Base-by-base conservation (phyloP, 2,329 filamentous ascomycete genomes). In the Colletotrichum salicis region DNA sequence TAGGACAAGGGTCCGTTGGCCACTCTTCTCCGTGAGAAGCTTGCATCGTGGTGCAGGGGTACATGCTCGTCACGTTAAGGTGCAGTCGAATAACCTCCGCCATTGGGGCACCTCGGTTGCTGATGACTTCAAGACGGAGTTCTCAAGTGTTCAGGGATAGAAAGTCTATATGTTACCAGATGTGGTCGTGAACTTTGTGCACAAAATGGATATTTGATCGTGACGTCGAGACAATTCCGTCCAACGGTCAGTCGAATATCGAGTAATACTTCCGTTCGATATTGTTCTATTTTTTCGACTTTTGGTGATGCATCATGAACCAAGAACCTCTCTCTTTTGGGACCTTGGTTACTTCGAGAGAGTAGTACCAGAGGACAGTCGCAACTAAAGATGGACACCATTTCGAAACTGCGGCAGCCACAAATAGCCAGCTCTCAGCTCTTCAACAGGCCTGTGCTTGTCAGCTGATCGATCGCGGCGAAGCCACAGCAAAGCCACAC, bases 401-500 rank as follows among this genome's bases (percentile, higher is more conserved):
- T 12, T 33, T 27, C 37, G 59, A 60, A 55, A 45, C 54, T 24
- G 31, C 67, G 61, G 37, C 54, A 70, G 33, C 67, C 67, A 33
- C 61, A 45, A 55, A 45, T 35, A n/a, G 13, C 24, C 52, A 27
- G 19, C 33, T 64, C 54, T 45, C 61, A 37, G 61, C 54, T 55
- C 67, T 22, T 13, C 61, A 29, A 33, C 62, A 10, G 67, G 37
- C 62, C 61, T 33, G 33, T 60, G 67, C 67, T 52, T 33, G 29
- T n/a, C 33, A 56, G 62, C 35, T 31, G 15, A 4, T 51, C 56
- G 8, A 41, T 13, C n/a, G 10, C 19, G 19, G 64, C 64, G 31
- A 41, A 66, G 64, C 64, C 55, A 66, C n/a, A 37, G 56, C 56
- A 27, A 22, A 58, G 56, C 56, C 56, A 58, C 59, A 22, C 33